Evolutionary conservation across 2,329 filamentous ascomycete genomes (phyloP), one percentile per base, ranked within the genome.

Genomic region (Sporothrix curviconia): DNA sequence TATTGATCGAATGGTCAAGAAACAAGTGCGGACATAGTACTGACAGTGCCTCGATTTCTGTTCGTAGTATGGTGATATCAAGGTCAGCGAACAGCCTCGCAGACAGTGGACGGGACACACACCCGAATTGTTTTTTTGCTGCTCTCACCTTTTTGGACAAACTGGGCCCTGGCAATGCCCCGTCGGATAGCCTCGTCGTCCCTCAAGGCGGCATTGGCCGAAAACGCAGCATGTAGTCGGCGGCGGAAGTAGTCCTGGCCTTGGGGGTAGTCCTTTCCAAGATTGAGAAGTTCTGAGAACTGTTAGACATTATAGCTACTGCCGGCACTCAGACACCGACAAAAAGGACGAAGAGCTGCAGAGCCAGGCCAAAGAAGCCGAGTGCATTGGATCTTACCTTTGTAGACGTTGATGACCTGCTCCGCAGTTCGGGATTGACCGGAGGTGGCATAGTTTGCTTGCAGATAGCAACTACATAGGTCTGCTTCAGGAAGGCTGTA

Each of bases 1-100:
- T 17, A 34, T n/a, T 4, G 28, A 19, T 6, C n/a, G 14, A 4
- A 44, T 28, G 5, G 25, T 7, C 17, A 12, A 19, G 24, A 22
- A 7, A 15, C 3, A 30, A n/a, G 4, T 14, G 9, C 15, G 7
- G 12, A 25, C 2, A n/a, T 19, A 15, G 9, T 2, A 80, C 89
- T 82, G 79, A 96, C 89, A 97, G 70, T 17, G 91, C 87, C 74
- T 96, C 92, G 60, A 97, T 90, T 71, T 96, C 92, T 94, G 28
- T n/a, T n/a, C n/a, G n/a, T n/a, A n/a, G n/a, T n/a, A n/a, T n/a
- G n/a, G n/a, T n/a, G n/a, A n/a, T n/a, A n/a, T n/a, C n/a, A n/a
- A n/a, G n/a, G n/a, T n/a, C n/a, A n/a, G n/a, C n/a, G n/a, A n/a
- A n/a, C n/a, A n/a, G n/a, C n/a, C n/a, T n/a, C n/a, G n/a, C n/a